Evolutionary conservation across 2,329 filamentous ascomycete species (phyloP), one percentile per base, ranked within the genome.

Genomic region (Trichothecium sympodiale): DNA sequence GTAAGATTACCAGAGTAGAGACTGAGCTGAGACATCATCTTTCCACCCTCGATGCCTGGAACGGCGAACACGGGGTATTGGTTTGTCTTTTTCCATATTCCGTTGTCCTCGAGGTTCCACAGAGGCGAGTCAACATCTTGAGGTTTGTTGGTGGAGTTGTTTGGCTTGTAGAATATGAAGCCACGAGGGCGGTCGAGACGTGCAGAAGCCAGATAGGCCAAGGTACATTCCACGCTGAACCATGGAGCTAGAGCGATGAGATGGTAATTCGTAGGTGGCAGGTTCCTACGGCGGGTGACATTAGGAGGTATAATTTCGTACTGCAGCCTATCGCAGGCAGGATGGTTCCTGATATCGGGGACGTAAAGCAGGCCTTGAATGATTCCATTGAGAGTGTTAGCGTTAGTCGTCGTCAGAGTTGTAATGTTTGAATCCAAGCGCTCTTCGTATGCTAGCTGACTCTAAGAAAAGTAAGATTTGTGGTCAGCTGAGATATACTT

Each of bases 241-340:
- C 89, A 96, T 18, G 89, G 89, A 17, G 85, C 88, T 36, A 95
- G 62, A 18, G 83, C 88, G 46, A 95, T 74, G 35, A 87, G 65
- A 37, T 80, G 77, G 54, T 84, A 86, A 45, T 82, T 76, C 33
- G 70, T 69, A 1, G 68, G 64, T 1, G 77, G 77, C 1, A 95
- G 71, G 48, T 91, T 70, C n/a, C 59, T 55, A 46, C 74, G 70
- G 13, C 80, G 75, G 10, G 85, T 94, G 37, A 77, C 84, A 54
- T 91, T 88, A 27, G 55, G 47, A 2, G 87, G 84, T 8, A 95
- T 69, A 46, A 80, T 77, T n/a, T 69, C 56, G 29, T 67, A 67
- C 29, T 80, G 75, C 32, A 71, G 58, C 13, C 74, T 62, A 51
- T 67, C 67, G 60, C 88, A 95, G 0, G 66, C 59, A 42, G 80